Conservation (phyloP, 1,284 basidiomycete species). For the Cerrena zonata region DNA sequence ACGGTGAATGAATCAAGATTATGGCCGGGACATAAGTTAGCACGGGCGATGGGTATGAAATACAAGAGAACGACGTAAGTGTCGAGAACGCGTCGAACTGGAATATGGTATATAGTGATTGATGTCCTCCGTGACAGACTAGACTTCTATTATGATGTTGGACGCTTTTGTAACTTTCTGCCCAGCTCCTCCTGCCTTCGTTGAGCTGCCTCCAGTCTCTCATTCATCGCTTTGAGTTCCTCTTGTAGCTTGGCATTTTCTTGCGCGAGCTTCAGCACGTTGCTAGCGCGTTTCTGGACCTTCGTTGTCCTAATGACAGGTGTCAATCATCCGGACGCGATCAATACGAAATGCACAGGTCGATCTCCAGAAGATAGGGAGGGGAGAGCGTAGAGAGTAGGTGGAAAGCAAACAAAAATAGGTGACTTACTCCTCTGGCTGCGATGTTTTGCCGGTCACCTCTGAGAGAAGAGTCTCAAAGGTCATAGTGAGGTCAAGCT, state of each 20-base stretch:
- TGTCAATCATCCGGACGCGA: conserved; percentile 3
- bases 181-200: conserved; percentile 51
- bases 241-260: conserved; percentile 74
- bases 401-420: background rate
- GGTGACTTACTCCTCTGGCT: conserved; percentile 29
- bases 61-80: background rate
- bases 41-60: background rate
- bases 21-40: background rate
- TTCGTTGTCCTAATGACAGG: conserved; percentile 42
- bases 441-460: conserved; percentile 6
- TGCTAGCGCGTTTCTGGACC: conserved; percentile 69
- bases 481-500: conserved; percentile 44
- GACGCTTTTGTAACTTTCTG: background rate
- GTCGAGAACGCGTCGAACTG: too few species aligned
- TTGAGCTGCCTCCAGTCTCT: conserved; percentile 68
- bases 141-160: background rate
- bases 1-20: background rate
- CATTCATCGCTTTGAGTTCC: conserved; percentile 68
- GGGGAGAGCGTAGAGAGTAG: background rate
- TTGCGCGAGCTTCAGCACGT: conserved; percentile 65
- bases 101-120: background rate
- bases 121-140: background rate
- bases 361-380: background rate
- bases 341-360: conserved; percentile 2
- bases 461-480: conserved; percentile 43